Evolutionary conservation across 306 rosid genomes (phyloP), one percentile per base, ranked within the genome.

Genomic region (Lagenaria siceraria): DNA sequence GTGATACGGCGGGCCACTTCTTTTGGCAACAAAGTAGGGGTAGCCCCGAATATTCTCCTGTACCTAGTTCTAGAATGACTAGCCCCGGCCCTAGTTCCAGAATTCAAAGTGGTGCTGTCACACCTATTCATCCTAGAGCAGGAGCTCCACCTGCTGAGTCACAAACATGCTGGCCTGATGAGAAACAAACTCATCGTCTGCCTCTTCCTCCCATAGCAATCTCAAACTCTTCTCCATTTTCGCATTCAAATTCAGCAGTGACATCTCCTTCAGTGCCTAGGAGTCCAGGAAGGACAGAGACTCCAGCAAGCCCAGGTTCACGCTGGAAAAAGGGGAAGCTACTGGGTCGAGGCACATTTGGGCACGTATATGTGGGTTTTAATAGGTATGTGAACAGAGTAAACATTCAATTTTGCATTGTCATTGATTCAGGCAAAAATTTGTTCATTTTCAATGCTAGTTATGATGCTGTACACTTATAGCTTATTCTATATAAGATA

Each of bases 311-410:
- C 81, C 90, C 97, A 78, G 91, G 97, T 33, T 89, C 97, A 38
- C 96, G 97, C 79, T 96, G 99, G 99, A 96, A 96, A 78, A 96
- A 92, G 80, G 99, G 99, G 74, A 92, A 88, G 87, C 87, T 96
- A 38, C 88, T 96, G 72, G 99, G 99, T 79, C 87, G 96, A 68
- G 99, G 99, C 68, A 88, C 99, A 61, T 96, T 96, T 86, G 99
- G 99, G 82, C 99, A 92, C 76, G 99, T 96, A 61, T 96, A 92
- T 83, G 89, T 89, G 64, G 99, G 97, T 62, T 96, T 96, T 88
- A 92, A 92, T 80, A 92, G 93, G 99, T 92, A 83, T 22, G 77
- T 75, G 17, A 60, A 18, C 74, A 31, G 73, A 81, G 74, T 59
- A 49, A 43, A 61, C 25, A 78, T 75, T 79, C 77, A 12, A 36